A percentile compares a stretch with the other conserved stretches of the same genome.
Evolutionary conservation across 768 basidiomycete genomes (phyloP).

Genomic region (Lactarius hatsudake): DNA sequence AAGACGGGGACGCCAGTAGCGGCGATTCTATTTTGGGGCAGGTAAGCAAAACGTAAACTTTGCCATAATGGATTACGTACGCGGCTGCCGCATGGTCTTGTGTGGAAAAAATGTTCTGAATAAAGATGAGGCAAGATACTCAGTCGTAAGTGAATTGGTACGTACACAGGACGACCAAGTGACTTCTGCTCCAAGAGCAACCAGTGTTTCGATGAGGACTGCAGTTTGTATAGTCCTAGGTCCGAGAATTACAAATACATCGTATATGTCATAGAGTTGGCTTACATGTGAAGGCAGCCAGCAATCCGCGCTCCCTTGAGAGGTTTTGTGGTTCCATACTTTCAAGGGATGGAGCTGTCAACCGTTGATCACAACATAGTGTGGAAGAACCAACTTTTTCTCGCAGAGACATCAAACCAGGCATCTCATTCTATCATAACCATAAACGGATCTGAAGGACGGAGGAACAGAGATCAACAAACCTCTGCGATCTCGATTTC

Average conservation of each 20-base stretch:
- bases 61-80: slow-evolving; percentile 43
- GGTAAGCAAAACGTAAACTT: slow-evolving; percentile 7
- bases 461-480: slow-evolving; percentile 30
- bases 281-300: slow-evolving; percentile 96
- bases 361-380: slow-evolving; percentile 12
- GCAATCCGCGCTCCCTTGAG: slow-evolving; percentile 94
- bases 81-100: slow-evolving; percentile 99
- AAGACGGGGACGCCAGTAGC: slow-evolving; percentile 98
- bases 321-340: slow-evolving; percentile 81
- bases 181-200: slow-evolving; percentile 92
- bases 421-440: slow-evolving; percentile 77
- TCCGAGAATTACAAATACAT: slow-evolving; percentile 14
- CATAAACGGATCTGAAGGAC: slow-evolving; percentile 16
- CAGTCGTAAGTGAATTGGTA: background rate
- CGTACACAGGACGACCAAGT: slow-evolving; percentile 97
- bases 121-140: slow-evolving; percentile 2
- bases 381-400: slow-evolving; percentile 57
- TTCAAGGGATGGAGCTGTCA: slow-evolving; percentile 28
- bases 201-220: slow-evolving; percentile 97
- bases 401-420: slow-evolving; percentile 92
- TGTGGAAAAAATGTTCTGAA: slow-evolving; percentile 97
- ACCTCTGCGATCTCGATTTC: slow-evolving; percentile 99
- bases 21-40: slow-evolving; percentile 62
- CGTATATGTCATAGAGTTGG: slow-evolving; percentile 2
- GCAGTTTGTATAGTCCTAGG: slow-evolving; percentile 96